Conservation (phyloP, 176 grass and related monocot genomes). For the Juncus effusus region DNA sequence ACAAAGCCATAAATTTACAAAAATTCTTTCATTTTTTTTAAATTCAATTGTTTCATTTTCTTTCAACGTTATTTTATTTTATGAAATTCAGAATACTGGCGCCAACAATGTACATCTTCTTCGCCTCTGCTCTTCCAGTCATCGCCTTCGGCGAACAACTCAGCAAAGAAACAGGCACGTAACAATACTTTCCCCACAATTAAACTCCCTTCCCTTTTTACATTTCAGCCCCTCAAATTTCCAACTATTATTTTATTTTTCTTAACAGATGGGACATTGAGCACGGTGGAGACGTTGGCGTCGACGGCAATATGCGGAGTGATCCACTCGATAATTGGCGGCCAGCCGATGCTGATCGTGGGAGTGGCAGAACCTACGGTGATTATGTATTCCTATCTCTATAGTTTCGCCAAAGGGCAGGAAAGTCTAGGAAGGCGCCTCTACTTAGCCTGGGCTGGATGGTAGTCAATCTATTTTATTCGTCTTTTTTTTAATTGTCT, state of each 20-base stretch:
- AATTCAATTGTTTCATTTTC: not conserved
- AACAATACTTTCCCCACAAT: no score
- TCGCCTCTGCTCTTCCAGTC: constrained; percentile 90
- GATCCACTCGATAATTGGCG: constrained; percentile 79
- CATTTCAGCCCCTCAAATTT: not conserved
- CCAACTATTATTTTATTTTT: not conserved
- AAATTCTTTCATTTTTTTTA: not conserved
- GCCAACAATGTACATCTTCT: constrained; percentile 88
- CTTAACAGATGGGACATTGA: constrained; percentile 58
- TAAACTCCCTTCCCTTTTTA: constrained; percentile 5
- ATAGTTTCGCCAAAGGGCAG: constrained; percentile 64
- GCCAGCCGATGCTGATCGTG: constrained; percentile 83
- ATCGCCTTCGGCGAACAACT: constrained; percentile 83
- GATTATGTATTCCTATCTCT: constrained; percentile 95
- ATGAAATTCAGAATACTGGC: constrained; percentile 71
- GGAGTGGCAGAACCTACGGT: constrained; percentile 92
- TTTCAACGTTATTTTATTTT: constrained; percentile 9
- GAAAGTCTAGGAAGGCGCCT: constrained; percentile 45
- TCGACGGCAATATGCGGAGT: constrained; percentile 92
- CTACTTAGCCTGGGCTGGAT: constrained; percentile 93
- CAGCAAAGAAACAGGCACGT: constrained; percentile 62
- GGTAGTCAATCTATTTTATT: constrained; percentile 40
- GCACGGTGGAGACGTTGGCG: constrained; percentile 76
- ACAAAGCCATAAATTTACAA: not conserved
- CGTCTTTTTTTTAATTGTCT: not conserved